These are phyloP conservation scores for Erythrophleum ivorense DNA, from an alignment of 331 rosid genomes.

Conservation along the genomic window DNA sequence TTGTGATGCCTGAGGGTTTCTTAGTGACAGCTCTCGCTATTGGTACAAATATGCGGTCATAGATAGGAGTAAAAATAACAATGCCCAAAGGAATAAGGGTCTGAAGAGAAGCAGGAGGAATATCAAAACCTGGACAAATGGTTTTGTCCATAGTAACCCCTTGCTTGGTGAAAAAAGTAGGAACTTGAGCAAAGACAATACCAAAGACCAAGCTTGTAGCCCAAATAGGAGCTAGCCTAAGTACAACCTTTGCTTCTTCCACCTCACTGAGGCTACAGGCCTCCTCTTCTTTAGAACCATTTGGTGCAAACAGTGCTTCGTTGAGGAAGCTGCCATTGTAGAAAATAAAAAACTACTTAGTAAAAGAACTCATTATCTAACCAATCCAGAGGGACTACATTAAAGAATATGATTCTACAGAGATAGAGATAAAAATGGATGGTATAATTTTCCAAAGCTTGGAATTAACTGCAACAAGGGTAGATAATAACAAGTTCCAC, in stretches of 20 bases:
- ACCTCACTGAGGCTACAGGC: constrained; percentile 10
- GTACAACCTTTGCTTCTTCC: constrained; percentile 23
- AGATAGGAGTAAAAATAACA: neutral
- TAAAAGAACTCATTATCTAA: neutral
- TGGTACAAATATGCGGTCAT: neutral
- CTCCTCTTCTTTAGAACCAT: neutral
- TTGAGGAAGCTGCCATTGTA: constrained; percentile 9
- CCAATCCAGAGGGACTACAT: neutral
- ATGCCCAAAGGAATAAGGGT: neutral
- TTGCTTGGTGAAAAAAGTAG: constrained; percentile 3
- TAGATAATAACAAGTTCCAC: too few relatives aligned
- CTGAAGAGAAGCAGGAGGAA: constrained; percentile 28
- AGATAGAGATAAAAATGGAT: neutral
- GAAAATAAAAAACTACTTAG: neutral
- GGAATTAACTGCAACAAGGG: neutral
- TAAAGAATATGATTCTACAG: neutral
- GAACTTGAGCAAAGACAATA: neutral
- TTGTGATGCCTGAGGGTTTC: constrained; percentile 11
- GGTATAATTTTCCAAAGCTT: neutral
- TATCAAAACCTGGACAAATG: constrained; percentile 3
- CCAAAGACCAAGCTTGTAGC: neutral
- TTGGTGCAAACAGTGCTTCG: neutral
- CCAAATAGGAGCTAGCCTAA: constrained; percentile 28
- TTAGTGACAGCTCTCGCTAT: neutral
- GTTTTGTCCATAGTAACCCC: constrained; percentile 8